Evolutionary conservation across 2,329 filamentous ascomycete genomes (phyloP).

Genomic region (Sclerotinia trifoliorum): DNA sequence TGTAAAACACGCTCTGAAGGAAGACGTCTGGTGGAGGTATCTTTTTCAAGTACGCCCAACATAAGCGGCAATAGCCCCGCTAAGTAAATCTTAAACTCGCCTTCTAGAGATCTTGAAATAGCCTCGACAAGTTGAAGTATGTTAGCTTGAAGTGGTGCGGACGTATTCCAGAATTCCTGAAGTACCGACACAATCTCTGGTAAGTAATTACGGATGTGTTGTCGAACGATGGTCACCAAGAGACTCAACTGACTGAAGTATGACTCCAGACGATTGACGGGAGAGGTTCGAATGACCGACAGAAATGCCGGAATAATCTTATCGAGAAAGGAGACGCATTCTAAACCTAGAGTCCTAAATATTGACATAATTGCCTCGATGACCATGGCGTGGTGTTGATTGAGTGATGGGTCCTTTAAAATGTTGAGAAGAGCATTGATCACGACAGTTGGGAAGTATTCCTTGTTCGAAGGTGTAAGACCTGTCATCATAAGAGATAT

Average conservation of each 20-base stretch:
- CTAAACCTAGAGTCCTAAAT: constrained; percentile 91
- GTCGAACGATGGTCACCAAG: constrained; percentile 89
- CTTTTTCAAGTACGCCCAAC: constrained; percentile 89
- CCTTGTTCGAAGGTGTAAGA: constrained; percentile 91
- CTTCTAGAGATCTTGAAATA: constrained; percentile 88
- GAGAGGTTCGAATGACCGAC: constrained; percentile 79
- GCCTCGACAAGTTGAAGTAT: constrained; percentile 91
- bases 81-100: constrained; percentile 96
- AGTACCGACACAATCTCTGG: constrained; percentile 83
- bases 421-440: constrained; percentile 94
- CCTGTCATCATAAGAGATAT: constrained; percentile 98
- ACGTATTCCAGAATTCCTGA: constrained; percentile 85
- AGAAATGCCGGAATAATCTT: constrained; percentile 95
- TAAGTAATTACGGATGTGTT: constrained; percentile 91
- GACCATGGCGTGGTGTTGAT: constrained; percentile 87
- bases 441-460: constrained; percentile 97
- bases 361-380: constrained; percentile 99
- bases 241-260: constrained; percentile 97
- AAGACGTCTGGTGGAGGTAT: constrained; percentile 69
- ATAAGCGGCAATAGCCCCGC: constrained; percentile 87
- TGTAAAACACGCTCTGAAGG: constrained; percentile 90
- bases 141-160: constrained; percentile 79
- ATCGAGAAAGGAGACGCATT: constrained; percentile 91
- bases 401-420: constrained; percentile 83
- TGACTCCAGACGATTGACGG: constrained; percentile 76